Evolutionary conservation across 1,284 basidiomycete species (phyloP).

Genomic region (Cutaneotrichosporon sp.): DNA sequence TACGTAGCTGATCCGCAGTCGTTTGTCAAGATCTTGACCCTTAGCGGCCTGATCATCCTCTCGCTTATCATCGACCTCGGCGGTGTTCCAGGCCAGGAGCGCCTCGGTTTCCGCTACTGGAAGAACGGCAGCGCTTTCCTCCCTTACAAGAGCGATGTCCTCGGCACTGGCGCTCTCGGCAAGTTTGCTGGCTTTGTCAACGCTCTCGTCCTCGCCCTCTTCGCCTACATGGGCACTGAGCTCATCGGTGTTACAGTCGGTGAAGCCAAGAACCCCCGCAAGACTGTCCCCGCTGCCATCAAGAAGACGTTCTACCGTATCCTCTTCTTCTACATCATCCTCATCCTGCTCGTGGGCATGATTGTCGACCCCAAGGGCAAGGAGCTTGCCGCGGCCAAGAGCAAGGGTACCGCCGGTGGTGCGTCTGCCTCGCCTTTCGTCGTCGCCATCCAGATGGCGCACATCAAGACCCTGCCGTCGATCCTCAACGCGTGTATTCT

Average conservation of each 20-base stretch:
- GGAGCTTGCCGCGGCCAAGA: slow-evolving; percentile 55
- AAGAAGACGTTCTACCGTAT: slow-evolving; percentile 60
- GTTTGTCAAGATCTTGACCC: slow-evolving; percentile 60
- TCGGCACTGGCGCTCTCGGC: slow-evolving; percentile 46
- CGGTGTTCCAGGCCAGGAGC: slow-evolving; percentile 64
- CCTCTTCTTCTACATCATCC: slow-evolving; percentile 64
- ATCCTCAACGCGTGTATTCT: slow-evolving; percentile 55
- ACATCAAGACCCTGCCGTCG: slow-evolving; percentile 54
- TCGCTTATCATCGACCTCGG: slow-evolving; percentile 64
- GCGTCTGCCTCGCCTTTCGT: slow-evolving; percentile 76
- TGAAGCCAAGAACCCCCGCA: slow-evolving; percentile 59
- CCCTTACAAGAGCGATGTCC: slow-evolving; percentile 17
- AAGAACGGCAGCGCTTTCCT: slow-evolving; percentile 48
- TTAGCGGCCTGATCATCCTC: slow-evolving; percentile 62
- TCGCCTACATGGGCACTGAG: slow-evolving; percentile 63
- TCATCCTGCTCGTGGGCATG: slow-evolving; percentile 62
- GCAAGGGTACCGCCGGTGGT: slow-evolving; percentile 55
- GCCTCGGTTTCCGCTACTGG: slow-evolving; percentile 63
- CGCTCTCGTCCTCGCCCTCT: slow-evolving; percentile 36
- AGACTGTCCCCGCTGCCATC: slow-evolving; percentile 62
- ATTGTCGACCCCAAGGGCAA: slow-evolving; percentile 55
- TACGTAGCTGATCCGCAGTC: slow-evolving; percentile 53
- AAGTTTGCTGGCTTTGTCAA: slow-evolving; percentile 67
- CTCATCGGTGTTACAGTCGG: slow-evolving; percentile 57
- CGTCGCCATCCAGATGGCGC: slow-evolving; percentile 57